phyloP scores from a whole-genome alignment of 345 rosid species.

The Salix viminalis region DNA sequence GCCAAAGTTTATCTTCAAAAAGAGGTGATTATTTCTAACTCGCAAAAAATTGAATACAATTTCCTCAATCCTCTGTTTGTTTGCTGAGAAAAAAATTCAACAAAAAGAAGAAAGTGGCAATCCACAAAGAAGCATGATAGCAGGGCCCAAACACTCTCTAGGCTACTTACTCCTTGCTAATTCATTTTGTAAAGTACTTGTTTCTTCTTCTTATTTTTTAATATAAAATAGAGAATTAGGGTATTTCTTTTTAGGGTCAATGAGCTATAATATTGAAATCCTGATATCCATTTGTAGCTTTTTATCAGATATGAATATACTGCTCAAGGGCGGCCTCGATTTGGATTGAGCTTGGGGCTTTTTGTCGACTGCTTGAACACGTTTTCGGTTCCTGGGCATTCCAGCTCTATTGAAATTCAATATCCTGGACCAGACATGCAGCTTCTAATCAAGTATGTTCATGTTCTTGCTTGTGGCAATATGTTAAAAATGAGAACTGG shows the following conservation, averaged over 20 bases:
- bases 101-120: neutral
- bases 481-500: neutral
- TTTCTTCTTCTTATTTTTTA: too few relatives aligned
- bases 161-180: too few relatives aligned
- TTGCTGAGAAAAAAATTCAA: neutral
- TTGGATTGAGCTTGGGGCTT: conserved; percentile 86
- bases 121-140: too few relatives aligned
- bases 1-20: conserved; percentile 90
- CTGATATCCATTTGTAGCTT: conserved; percentile 39
- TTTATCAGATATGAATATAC: conserved; percentile 58
- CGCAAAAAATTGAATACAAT: neutral
- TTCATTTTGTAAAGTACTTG: too few relatives aligned
- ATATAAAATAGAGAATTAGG: neutral
- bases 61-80: neutral
- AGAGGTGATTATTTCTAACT: conserved; percentile 45
- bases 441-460: conserved; percentile 76
- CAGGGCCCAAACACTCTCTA: too few relatives aligned
- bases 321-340: conserved; percentile 70
- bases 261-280: neutral
- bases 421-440: conserved; percentile 98
- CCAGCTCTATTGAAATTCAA: conserved; percentile 62
- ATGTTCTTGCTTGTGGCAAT: neutral
- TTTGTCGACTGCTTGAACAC: conserved; percentile 88
- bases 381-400: conserved; percentile 72
- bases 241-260: neutral